Base-by-base conservation (phyloP, 345 rosid species). In the Zanthoxylum bungeanum region DNA sequence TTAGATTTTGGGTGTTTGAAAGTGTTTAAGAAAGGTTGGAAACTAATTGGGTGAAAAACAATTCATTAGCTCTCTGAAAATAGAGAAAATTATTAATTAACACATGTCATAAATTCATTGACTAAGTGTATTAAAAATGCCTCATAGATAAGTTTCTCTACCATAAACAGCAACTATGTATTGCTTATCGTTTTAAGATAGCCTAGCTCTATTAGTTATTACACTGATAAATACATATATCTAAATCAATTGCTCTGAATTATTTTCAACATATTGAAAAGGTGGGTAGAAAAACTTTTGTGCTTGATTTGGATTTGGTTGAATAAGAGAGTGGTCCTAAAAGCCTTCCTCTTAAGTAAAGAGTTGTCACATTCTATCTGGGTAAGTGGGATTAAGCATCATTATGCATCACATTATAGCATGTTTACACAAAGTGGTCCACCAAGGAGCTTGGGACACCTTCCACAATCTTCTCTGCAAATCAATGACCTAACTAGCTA, bases 281-380 rank as follows among this genome's bases (percentile, higher is more conserved):
- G 59, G 42, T 47, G 4, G 27, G 11, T 24, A 28, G 57, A 30
- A 47, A 65, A 33, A 70, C 53, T 19, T 57, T 22, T 9, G 74
- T 9, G 39, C 51, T 62, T 6, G 62, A 72, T 39, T 36, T 52
- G 69, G 69, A 52, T 5, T 64, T 60, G 17, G 17, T 27, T 50
- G 49, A 57, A 21, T 17, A 61, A 44, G 76, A 56, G 66, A 25
- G 78, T 60, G 75, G 78, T 74, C 78, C 81, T 50, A 62, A 24
- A 27, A 17, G 42, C 60, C 30, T 66, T 73, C 37, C 9, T 40
- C 24, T 21, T 37, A 44, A 62, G 67, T 21, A 47, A 69, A 31
- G 81, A 73, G 60, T 52, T 50, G 78, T 78, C 78, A 70, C 68
- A 59, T 47, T 65, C 75, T 60, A 50, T 49, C 25, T 25, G 40